Evolutionary conservation across 257 asterid species (phyloP).

Genomic region (Solanum virginianum): DNA sequence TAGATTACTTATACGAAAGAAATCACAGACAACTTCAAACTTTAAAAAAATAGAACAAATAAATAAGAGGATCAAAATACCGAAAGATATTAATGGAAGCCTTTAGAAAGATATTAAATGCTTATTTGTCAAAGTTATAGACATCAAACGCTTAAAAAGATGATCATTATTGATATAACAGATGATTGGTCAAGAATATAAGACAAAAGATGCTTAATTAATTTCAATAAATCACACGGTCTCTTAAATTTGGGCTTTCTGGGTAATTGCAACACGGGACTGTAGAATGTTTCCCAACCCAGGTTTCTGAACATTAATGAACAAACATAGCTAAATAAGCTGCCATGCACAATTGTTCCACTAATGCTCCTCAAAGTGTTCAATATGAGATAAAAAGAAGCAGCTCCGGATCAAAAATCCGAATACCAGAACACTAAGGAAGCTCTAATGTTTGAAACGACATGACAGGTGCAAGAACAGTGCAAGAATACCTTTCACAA

Average conservation of each 20-base stretch:
- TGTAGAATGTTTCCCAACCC: not conserved
- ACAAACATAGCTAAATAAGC: not conserved
- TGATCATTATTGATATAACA: not conserved
- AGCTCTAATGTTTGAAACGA: not conserved
- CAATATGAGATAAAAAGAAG: not conserved
- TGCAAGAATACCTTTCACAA: not conserved
- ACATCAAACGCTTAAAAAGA: not conserved
- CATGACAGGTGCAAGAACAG: not conserved
- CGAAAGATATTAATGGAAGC: not conserved
- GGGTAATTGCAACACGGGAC: not conserved
- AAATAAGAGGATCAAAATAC: not conserved
- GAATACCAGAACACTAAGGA: not conserved
- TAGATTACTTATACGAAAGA: not conserved
- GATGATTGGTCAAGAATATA: not conserved
- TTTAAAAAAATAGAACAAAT: not conserved
- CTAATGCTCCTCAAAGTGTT: not conserved
- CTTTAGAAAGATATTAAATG: not conserved
- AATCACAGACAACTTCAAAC: not conserved
- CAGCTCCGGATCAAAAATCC: not conserved
- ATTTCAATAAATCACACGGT: not conserved
- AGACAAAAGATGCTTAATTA: not conserved
- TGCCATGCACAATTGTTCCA: not conserved
- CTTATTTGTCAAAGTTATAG: not conserved
- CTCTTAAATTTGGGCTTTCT: not conserved
- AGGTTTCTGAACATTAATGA: not conserved